A percentile compares a stretch with the other conserved stretches of the same genome.
Evolutionary conservation across 202 grass and related monocot genomes (phyloP).

Genomic region (Zoysia matrella): DNA sequence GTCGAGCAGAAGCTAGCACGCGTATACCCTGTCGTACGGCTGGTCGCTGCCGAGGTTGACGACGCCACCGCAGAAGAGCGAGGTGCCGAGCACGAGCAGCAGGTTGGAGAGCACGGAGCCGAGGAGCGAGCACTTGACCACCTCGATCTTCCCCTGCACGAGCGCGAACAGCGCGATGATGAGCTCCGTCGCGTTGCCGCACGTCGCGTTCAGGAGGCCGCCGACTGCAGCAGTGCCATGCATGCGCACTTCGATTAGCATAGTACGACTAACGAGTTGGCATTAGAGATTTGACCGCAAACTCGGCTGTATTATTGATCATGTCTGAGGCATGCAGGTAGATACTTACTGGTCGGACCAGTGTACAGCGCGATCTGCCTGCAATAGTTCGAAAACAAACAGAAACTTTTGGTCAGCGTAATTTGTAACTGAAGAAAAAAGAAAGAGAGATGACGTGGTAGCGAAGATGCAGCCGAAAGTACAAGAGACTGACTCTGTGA

Average conservation of each 20-base stretch:
- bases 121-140: slow-evolving; percentile 90
- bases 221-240: slow-evolving; percentile 60
- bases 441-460: too few relatives aligned
- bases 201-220: slow-evolving; percentile 92
- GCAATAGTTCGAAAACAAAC: slow-evolving; percentile 10
- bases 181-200: slow-evolving; percentile 90
- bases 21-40: slow-evolving; percentile 67
- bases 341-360: slow-evolving; percentile 67
- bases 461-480: too few relatives aligned
- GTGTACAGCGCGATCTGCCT: slow-evolving; percentile 90
- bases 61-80: slow-evolving; percentile 82
- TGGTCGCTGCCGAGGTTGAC: slow-evolving; percentile 63
- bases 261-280: too few relatives aligned
- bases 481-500: slow-evolving; percentile 69
- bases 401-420: background rate
- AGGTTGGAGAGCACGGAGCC: slow-evolving; percentile 93
- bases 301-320: too few relatives aligned
- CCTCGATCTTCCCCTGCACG: slow-evolving; percentile 66
- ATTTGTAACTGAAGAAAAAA: background rate
- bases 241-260: too few relatives aligned
- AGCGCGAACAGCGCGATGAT: slow-evolving; percentile 91
- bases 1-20: too few relatives aligned
- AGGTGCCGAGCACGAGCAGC: slow-evolving; percentile 86
- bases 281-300: too few relatives aligned
- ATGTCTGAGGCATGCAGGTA: too few relatives aligned